Percentiles rank a stretch among this genome's conserved stretches.
Conservation (phyloP, 2,329 filamentous ascomycete genomes). For the Trichoderma afroharzianum region DNA sequence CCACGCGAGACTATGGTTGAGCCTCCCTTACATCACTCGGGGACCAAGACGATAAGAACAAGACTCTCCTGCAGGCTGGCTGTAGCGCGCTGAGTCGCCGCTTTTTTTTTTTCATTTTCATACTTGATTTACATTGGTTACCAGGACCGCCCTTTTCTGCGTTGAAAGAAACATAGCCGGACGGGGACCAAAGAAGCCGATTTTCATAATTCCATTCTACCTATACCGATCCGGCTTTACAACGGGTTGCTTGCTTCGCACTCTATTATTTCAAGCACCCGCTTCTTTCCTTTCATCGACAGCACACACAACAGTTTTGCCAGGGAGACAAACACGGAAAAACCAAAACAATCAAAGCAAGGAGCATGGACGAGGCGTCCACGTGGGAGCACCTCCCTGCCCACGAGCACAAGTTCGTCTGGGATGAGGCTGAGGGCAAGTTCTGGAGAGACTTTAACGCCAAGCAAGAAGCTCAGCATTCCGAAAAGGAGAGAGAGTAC, state of each 20-base stretch:
- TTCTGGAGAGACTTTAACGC: slow-evolving; percentile 32
- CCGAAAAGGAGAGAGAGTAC: slow-evolving; percentile 26
- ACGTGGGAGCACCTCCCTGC: slow-evolving; percentile 30
- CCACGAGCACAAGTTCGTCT: slow-evolving; percentile 33
- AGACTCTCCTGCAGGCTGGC: background rate
- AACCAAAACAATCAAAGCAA: background rate
- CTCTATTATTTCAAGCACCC: background rate
- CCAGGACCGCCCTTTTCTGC: background rate
- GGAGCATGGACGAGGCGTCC: slow-evolving; percentile 21
- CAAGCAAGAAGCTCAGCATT: slow-evolving; percentile 25
- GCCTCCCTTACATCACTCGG: background rate
- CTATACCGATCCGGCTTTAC: background rate
- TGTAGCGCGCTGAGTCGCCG: background rate
- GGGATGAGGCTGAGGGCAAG: slow-evolving; percentile 35
- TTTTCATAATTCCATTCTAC: background rate
- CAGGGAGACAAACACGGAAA: background rate
- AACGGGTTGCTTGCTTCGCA: background rate
- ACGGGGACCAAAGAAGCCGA: background rate
- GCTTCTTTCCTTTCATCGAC: background rate
- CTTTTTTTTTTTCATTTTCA: background rate
- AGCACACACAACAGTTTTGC: background rate
- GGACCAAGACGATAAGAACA: background rate
- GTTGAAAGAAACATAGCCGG: background rate
- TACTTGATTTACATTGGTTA: background rate
- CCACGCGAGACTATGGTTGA: slow-evolving; percentile 5